Evolutionary conservation across 164 flowering plant genomes (phyloP).

Genomic region (Litsea cubeba): DNA sequence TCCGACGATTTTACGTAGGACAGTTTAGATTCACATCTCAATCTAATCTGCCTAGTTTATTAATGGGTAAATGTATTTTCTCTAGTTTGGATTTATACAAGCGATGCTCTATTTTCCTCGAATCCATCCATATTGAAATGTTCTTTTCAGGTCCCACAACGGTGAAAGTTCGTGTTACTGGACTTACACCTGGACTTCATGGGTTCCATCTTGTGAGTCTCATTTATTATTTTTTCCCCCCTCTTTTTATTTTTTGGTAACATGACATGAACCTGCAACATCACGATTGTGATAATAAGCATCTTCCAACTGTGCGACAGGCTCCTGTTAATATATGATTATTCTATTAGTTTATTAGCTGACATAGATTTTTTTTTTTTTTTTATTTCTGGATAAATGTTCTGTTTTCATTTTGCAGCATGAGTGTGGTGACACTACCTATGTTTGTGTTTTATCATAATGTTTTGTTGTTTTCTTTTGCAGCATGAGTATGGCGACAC

Average conservation of each 20-base stretch:
- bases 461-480: background rate
- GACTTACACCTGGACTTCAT: constrained; percentile 78
- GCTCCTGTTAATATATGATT: background rate
- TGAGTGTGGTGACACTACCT: constrained; percentile 86
- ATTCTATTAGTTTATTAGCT: background rate
- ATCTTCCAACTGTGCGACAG: no score
- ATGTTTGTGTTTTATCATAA: constrained; percentile 40
- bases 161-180: constrained; percentile 54
- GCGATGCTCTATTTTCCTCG: background rate
- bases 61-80: no score
- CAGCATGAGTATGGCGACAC: constrained; percentile 94
- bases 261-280: no score
- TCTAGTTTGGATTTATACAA: no score
- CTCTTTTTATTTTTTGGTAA: no score
- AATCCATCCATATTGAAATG: background rate
- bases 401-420: constrained; percentile 39
- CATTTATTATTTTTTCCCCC: background rate
- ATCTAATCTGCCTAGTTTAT: no score
- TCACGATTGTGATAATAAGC: no score
- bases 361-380: background rate
- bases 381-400: background rate
- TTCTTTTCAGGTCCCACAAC: constrained; percentile 66
- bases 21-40: no score
- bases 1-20: no score
- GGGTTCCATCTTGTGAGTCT: constrained; percentile 76